Evolutionary conservation across 1,284 basidiomycete genomes (phyloP), one percentile per base, ranked within the genome.

Genomic region (Cutaneotrichosporon daszewskae): DNA sequence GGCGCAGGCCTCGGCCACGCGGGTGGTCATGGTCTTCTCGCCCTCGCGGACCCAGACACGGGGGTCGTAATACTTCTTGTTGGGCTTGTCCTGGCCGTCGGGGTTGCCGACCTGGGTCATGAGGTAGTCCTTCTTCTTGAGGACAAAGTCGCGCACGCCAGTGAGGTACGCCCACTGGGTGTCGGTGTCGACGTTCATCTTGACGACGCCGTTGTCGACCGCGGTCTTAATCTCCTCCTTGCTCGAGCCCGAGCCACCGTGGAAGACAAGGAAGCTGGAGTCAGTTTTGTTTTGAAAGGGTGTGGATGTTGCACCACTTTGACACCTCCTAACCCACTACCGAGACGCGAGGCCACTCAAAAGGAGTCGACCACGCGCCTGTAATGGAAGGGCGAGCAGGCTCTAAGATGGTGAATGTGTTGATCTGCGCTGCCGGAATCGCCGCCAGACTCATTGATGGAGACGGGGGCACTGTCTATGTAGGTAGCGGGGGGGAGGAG

Each of bases 1-100:
- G 34, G 73, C 59, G 74, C 89, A 92, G 27, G 95, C 92, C 72
- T 87, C 84, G 75, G 89, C 87, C 74, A 94, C 88, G 66, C 95
- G 88, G 54, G 73, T 79, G 40, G 72, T 47, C 62, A 98, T 82
- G 19, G 91, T 96, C 82, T 95, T 92, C 77, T 98, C 95, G 57
- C 92, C 92, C 76, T 96, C 91, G 64, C 94, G 86, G 36, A 97
- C 87, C 92, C 92, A 97, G 53, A 94, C 85, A 78, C 92, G 87
- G 46, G 88, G 88, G 72, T 92, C 89, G 74, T 91, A 92, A 76
- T 66, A 53, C 83, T 95, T 96, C 85, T 96, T 95, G 82, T 95
- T 95, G 53, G 91, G 91, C 78, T 91, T 91, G 75, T 94, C 89
- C 20, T 81, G 68, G 33, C 87, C 89, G 17, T 95, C 90, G 39